A percentile compares a stretch with the other conserved stretches of the same genome.
Evolutionary conservation across 2,329 filamentous ascomycete genomes (phyloP).

Genomic region (Pyrenophora graminea): DNA sequence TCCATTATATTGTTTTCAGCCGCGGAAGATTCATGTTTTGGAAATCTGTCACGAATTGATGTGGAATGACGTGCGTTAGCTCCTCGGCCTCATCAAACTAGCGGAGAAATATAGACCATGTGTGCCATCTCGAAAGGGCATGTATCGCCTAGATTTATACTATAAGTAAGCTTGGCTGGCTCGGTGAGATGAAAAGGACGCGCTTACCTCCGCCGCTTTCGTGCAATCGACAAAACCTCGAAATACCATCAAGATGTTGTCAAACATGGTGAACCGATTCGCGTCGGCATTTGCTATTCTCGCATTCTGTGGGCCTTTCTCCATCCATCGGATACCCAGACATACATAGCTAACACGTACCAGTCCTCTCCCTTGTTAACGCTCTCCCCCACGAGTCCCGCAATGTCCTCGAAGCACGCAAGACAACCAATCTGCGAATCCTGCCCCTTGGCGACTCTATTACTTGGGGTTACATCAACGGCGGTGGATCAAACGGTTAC

Average conservation of each 20-base stretch:
- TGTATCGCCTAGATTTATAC: neutral
- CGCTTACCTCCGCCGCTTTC: neutral
- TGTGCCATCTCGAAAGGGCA: neutral
- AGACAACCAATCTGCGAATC: conserved; percentile 17
- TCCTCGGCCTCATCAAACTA: conserved; percentile 6
- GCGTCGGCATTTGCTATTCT: conserved; percentile 6
- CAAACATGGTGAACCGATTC: conserved; percentile 1
- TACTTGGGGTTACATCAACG: conserved; percentile 36
- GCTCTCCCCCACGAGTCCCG: conserved; percentile 11
- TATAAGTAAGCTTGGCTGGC: neutral
- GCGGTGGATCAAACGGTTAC: conserved; percentile 36
- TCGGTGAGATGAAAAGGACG: neutral
- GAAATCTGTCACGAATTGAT: conserved; percentile 5
- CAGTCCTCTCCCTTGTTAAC: conserved; percentile 8
- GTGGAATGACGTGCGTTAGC: neutral
- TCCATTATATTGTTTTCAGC: neutral
- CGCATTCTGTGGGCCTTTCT: neutral
- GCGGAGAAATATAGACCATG: conserved; percentile 2
- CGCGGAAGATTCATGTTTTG: neutral
- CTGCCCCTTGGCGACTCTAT: conserved; percentile 30
- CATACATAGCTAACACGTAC: neutral
- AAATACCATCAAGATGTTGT: conserved; percentile 2
- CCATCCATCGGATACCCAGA: too few relatives aligned
- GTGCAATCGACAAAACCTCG: neutral
- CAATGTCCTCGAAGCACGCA: conserved; percentile 4